A percentile compares a stretch with the other conserved stretches of the same genome.
These are phyloP conservation scores for Colletotrichum nymphaeae DNA, from an alignment of 2,329 filamentous ascomycete species.

Conservation along the genomic window DNA sequence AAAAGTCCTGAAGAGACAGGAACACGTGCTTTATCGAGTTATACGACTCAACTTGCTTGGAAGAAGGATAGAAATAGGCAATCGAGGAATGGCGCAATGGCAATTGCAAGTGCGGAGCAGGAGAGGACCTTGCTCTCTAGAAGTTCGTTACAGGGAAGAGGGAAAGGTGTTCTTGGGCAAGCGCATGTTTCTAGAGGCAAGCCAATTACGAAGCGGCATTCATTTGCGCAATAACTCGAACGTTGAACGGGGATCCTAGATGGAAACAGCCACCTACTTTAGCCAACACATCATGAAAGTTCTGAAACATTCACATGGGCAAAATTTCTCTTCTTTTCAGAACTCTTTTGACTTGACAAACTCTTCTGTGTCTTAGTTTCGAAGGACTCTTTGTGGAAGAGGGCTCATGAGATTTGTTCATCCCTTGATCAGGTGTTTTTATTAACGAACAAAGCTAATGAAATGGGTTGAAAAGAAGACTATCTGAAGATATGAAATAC, in stretches of 20 bases:
- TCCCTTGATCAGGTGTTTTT: too few species aligned
- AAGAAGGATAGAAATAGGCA: not conserved
- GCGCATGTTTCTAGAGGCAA: not conserved
- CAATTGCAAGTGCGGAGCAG: too few species aligned
- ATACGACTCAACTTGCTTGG: not conserved
- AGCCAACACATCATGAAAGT: accelerated
- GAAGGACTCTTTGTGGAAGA: too few species aligned
- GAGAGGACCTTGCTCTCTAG: not conserved
- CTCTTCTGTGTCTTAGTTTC: accelerated
- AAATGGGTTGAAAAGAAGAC: too few species aligned
- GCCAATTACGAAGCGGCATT: not conserved
- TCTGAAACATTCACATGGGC: too few species aligned
- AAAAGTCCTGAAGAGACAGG: not conserved
- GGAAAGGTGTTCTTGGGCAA: not conserved
- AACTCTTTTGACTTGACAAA: too few species aligned
- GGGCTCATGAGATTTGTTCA: too few species aligned
- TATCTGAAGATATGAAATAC: not conserved
- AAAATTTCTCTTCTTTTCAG: too few species aligned
- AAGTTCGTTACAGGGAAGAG: not conserved
- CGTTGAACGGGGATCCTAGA: too few species aligned
- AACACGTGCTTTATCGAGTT: not conserved
- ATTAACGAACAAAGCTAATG: too few species aligned
- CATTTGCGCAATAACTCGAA: not conserved
- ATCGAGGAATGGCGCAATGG: not conserved
- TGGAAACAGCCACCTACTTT: not conserved